Percentiles rank a stretch among this genome's conserved stretches.
These are phyloP conservation scores for Eucalyptus lansdowneana DNA, from an alignment of 345 rosid species.

Conservation along the genomic window DNA sequence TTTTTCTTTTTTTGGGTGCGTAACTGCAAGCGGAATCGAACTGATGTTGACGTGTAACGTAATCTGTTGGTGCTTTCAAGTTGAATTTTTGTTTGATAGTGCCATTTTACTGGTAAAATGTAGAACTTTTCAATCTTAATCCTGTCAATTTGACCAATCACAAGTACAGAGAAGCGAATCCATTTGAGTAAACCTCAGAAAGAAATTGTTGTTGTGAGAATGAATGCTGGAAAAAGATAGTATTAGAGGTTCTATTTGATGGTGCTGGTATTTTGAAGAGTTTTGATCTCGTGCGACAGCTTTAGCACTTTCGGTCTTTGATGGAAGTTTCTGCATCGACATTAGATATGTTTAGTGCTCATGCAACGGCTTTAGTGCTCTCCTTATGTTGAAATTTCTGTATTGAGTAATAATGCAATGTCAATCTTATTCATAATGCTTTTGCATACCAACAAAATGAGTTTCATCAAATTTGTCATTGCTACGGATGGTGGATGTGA, in stretches of 20 bases:
- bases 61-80: not conserved
- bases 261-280: not conserved
- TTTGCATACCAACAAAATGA: not conserved
- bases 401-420: not conserved
- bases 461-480: not conserved
- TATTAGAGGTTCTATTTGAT: not conserved
- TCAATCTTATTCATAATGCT: not conserved
- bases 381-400: not conserved
- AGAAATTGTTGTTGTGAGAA: not conserved
- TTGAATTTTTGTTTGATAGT: not conserved
- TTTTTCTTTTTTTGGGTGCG: not conserved
- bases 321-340: not conserved
- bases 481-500: not conserved
- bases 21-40: not conserved
- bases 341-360: not conserved
- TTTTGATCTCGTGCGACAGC: not conserved
- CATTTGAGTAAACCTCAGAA: not conserved
- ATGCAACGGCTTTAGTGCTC: not conserved
- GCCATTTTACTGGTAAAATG: not conserved
- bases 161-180: not conserved
- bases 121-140: not conserved
- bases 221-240: not conserved
- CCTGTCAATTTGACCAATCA: not conserved
- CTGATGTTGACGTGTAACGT: not conserved
- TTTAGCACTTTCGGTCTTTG: not conserved